Evolutionary conservation across 2,329 filamentous ascomycete species (phyloP).

Genomic region (Metarhizium sp.): DNA sequence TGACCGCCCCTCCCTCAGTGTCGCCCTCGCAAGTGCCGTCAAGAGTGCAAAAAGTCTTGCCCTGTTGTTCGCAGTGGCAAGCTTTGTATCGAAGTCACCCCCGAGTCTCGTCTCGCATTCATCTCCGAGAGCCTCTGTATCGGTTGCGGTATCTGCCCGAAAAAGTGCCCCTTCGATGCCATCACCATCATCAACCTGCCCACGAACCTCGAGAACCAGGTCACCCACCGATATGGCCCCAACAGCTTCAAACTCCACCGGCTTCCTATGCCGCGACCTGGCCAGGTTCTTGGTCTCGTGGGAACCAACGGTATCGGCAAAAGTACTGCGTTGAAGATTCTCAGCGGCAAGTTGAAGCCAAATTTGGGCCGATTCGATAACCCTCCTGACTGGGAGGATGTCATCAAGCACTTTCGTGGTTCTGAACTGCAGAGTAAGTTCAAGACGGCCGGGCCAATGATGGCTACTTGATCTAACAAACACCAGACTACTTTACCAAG

Average conservation of each 20-base stretch:
- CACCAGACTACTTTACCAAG: conserved; percentile 88
- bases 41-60: conserved; percentile 98
- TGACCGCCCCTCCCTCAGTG: conserved; percentile 24
- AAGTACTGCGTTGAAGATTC: conserved; percentile 98
- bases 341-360: conserved; percentile 96
- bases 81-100: conserved; percentile 88
- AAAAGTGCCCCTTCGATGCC: conserved; percentile 97
- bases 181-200: conserved; percentile 99
- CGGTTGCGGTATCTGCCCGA: conserved; percentile 98
- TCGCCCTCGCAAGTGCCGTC: conserved; percentile 68
- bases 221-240: conserved; percentile 96
- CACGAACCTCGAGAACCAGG: conserved; percentile 95
- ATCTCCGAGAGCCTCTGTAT: conserved; percentile 95
- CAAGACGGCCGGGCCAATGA: conserved; percentile 1
- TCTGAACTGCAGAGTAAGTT: conserved; percentile 87
- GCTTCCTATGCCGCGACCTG: conserved; percentile 88
- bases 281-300: conserved; percentile 90
- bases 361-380: conserved; percentile 93
- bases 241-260: conserved; percentile 99
- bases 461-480: not conserved
- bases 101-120: conserved; percentile 90
- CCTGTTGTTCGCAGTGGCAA: conserved; percentile 96
- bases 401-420: conserved; percentile 95
- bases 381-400: conserved; percentile 98
- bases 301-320: conserved; percentile 99